Evolutionary conservation across 768 basidiomycete genomes (phyloP), one percentile per base, ranked within the genome.

Genomic region (Paxillus rubicundulus): DNA sequence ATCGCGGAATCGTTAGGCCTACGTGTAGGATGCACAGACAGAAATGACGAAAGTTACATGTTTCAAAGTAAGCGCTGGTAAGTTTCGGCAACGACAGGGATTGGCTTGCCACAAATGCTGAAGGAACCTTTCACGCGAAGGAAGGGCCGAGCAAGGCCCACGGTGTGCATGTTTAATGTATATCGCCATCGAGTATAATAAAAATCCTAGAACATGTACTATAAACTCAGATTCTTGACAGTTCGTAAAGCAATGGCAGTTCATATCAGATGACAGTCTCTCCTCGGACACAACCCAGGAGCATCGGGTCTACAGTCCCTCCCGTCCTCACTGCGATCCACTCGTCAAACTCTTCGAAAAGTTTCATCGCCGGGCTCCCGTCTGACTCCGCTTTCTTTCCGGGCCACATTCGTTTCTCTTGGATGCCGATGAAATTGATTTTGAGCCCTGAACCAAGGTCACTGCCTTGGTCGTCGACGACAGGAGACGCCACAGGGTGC

Each of bases 361-460:
- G 64, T 53, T 67, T 66, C 83, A 95, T 89, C 27, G 87, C 79
- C 2, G 81, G 64, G 65, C 76, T 68, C 71, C 80, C 71, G 69
- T 76, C 66, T 67, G 67, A 69, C 71, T 83, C 68, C 1, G 61
- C 61, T 60, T 65, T 68, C 60, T 85, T 89, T 2, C 74, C 91
- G 0, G 91, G 90, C 87, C 88, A 94, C 80, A 93, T 88, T 38
- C 82, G 85, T 53, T 80, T 84, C 75, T 91, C 86, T 69, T 90
- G 85, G 34, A 97, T 77, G 1, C 91, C 91, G 10, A 89, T 77
- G 63, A 86, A 97, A 66, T 92, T 84, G 36, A 97, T 72, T 43
- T 67, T 63, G 38, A 93, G 69, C 30, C 66, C 61, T 28, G 42
- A 40, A 0, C 8, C 16, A 9, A 17, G 3, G 34, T 17, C 39